phyloP scores from a whole-genome alignment of 2,329 filamentous ascomycete species.

The Exophiala sp. region DNA sequence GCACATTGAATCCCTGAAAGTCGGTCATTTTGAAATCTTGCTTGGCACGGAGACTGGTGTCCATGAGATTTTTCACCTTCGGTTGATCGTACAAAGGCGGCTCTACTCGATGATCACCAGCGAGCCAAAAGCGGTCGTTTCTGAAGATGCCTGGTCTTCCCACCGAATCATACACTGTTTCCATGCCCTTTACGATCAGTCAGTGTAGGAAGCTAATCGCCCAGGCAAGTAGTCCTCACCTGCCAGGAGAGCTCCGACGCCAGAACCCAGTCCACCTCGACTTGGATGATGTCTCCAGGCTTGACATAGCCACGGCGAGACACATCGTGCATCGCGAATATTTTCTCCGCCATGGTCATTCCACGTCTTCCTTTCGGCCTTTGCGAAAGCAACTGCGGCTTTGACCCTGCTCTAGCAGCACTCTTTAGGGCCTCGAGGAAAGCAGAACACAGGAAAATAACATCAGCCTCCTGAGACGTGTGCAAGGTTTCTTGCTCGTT shows the following conservation, averaged over 20 bases:
- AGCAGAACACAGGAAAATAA: slow-evolving; percentile 11
- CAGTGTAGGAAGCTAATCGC: not conserved
- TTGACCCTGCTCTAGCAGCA: slow-evolving; percentile 1
- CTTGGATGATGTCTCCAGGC: slow-evolving; percentile 40
- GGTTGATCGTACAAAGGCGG: slow-evolving; percentile 39
- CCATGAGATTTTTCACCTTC: slow-evolving; percentile 36
- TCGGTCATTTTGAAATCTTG: slow-evolving; percentile 45
- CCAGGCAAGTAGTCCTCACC: slow-evolving; percentile 24
- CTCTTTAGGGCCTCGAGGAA: slow-evolving; percentile 12
- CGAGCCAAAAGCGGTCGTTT: slow-evolving; percentile 47
- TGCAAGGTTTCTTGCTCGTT: not conserved
- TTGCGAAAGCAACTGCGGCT: not conserved
- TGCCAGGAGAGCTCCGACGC: slow-evolving; percentile 44
- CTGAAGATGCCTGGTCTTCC: slow-evolving; percentile 44
- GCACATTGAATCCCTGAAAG: slow-evolving; percentile 37
- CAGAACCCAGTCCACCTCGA: slow-evolving; percentile 47
- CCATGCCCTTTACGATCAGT: slow-evolving; percentile 36
- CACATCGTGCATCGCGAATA: slow-evolving; percentile 44
- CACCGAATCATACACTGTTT: slow-evolving; percentile 39
- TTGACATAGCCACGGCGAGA: slow-evolving; percentile 34
- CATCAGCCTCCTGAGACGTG: slow-evolving; percentile 2
- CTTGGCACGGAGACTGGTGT: slow-evolving; percentile 36
- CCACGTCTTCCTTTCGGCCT: slow-evolving; percentile 9
- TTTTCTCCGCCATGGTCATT: slow-evolving; percentile 47
- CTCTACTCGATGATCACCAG: slow-evolving; percentile 49